Percentiles rank a stretch among this genome's conserved stretches.
Conservation (phyloP, 1,284 basidiomycete species). For the Austroboletus niveus region DNA sequence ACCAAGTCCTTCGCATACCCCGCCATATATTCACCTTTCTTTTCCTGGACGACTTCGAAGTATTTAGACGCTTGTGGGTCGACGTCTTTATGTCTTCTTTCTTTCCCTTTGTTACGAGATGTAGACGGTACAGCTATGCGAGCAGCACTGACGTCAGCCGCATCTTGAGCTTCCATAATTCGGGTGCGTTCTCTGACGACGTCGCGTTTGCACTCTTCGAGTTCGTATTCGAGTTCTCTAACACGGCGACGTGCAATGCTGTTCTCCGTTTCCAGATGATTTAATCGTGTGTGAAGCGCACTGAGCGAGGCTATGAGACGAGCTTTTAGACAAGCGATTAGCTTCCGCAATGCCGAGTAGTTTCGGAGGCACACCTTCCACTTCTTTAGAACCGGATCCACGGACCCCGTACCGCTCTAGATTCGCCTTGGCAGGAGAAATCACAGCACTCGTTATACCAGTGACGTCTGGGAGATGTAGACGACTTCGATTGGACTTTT, state of each 20-base stretch:
- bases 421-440: conserved; percentile 59
- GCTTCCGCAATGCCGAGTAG: conserved; percentile 6
- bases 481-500: conserved; percentile 27
- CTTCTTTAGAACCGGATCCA: conserved; percentile 48
- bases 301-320: conserved; percentile 61
- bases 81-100: conserved; percentile 36
- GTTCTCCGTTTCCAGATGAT: conserved; percentile 77
- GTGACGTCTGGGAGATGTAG: conserved; percentile 76
- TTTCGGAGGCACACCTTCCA: conserved; percentile 48
- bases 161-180: conserved; percentile 53
- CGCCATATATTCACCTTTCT: conserved; percentile 59
- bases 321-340: conserved; percentile 30
- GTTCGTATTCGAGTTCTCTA: conserved; percentile 77
- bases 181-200: conserved; percentile 65
- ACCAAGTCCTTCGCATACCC: neutral
- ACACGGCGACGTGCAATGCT: conserved; percentile 74
- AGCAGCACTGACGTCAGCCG: conserved; percentile 27
- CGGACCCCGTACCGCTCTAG: conserved; percentile 50
- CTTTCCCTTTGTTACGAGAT: conserved; percentile 33
- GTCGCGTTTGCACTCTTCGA: conserved; percentile 73
- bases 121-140: conserved; percentile 19
- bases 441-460: conserved; percentile 71
- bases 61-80: conserved; percentile 50
- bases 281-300: conserved; percentile 62
- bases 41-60: conserved; percentile 75